Evolutionary conservation across 495 filamentous ascomycete genomes (phyloP).

Genomic region (Sphaerosporella brunnea): DNA sequence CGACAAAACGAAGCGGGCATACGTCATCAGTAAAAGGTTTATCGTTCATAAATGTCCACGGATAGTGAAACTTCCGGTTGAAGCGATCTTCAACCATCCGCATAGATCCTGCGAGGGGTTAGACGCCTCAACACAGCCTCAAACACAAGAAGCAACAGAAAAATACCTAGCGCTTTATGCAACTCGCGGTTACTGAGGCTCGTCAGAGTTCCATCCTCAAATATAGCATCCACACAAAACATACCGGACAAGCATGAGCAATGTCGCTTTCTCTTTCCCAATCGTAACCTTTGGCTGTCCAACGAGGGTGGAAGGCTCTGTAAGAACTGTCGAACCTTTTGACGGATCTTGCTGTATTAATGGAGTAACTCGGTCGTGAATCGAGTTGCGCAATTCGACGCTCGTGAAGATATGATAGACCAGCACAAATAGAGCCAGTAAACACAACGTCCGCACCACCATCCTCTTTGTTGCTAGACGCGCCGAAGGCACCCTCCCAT

Average conservation of each 20-base stretch:
- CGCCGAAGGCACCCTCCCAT: background rate
- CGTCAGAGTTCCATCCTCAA: constrained; percentile 5
- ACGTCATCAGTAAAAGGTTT: constrained; percentile 70
- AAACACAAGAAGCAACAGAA: no score
- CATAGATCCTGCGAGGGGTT: constrained; percentile 14
- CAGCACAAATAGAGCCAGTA: constrained; percentile 1
- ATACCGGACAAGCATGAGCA: constrained; percentile 25
- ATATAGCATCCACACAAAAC: no score
- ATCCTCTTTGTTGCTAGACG: background rate
- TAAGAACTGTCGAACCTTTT: background rate
- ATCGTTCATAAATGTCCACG: constrained; percentile 98
- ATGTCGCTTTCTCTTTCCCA: constrained; percentile 22
- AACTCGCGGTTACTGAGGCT: constrained; percentile 20
- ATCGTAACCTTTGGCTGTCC: constrained; percentile 11
- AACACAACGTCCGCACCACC: background rate
- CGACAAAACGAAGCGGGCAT: constrained; percentile 25
- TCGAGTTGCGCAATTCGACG: background rate
- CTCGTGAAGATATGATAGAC: background rate
- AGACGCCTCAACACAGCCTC: no score
- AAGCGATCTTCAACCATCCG: constrained; percentile 26
- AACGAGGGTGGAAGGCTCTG: background rate
- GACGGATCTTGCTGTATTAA: background rate
- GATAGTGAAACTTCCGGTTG: constrained; percentile 96
- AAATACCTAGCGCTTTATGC: constrained; percentile 15
- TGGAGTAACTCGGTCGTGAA: background rate